Percentiles rank a stretch among this genome's conserved stretches.
phyloP scores from a whole-genome alignment of 176 grass and related monocot species.

The Leersia perrieri region DNA sequence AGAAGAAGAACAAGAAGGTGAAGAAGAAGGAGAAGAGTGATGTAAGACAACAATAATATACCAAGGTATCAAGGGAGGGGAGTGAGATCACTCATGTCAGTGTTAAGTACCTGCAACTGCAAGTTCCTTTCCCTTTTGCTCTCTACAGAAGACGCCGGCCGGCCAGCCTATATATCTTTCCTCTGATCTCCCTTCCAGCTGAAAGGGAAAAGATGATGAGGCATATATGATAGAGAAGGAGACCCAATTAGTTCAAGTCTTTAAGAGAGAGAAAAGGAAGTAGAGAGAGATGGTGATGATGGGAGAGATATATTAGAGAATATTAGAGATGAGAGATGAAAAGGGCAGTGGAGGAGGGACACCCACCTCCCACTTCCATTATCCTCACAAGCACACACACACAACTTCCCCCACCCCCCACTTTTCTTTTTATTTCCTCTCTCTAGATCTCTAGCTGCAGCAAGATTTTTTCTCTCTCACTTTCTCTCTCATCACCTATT shows the following conservation, averaged over 20 bases:
- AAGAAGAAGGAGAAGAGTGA: conserved; percentile 31
- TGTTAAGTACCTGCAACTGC: conserved; percentile 74
- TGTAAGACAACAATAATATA: conserved; percentile 23
- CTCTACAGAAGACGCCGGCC: conserved; percentile 45
- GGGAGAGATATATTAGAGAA: background rate
- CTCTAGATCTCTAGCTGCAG: conserved; percentile 34
- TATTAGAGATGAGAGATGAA: conserved; percentile 31
- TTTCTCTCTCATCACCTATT: conserved; percentile 32
- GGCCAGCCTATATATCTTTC: conserved; percentile 42
- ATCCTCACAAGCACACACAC: conserved; percentile 46
- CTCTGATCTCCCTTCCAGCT: conserved; percentile 49
- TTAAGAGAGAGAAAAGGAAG: conserved; percentile 34
- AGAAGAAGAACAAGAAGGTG: background rate
- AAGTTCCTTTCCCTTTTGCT: conserved; percentile 68
- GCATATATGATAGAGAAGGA: conserved; percentile 24
- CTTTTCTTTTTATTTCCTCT: conserved; percentile 43
- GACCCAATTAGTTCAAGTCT: conserved; percentile 52
- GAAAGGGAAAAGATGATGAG: conserved; percentile 70
- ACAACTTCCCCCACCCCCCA: conserved; percentile 34
- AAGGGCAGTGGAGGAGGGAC: conserved; percentile 59
- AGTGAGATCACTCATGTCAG: conserved; percentile 79
- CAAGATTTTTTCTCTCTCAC: conserved; percentile 32
- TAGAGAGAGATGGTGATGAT: background rate
- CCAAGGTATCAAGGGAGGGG: conserved; percentile 33
- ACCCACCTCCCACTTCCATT: conserved; percentile 82